These are phyloP conservation scores for Suhomyces sp. DNA, from an alignment of 805 yeast genomes.

Conservation along the genomic window DNA sequence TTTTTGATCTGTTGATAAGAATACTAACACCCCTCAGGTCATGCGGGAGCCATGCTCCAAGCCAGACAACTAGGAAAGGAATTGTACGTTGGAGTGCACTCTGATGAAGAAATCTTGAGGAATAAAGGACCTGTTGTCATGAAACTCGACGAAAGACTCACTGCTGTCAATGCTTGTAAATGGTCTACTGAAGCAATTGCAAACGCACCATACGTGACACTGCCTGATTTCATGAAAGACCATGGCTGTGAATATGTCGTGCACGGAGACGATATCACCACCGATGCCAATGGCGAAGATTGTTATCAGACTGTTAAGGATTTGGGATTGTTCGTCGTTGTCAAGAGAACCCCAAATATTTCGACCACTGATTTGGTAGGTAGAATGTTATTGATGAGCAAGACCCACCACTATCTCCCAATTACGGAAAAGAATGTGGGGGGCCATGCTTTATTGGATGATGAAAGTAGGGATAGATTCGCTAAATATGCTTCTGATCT, in stretches of 20 bases:
- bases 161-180: constrained; percentile 86
- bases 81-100: constrained; percentile 84
- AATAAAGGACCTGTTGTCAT: constrained; percentile 96
- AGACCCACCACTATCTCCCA: constrained; percentile 52
- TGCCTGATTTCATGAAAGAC: constrained; percentile 71
- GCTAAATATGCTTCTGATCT: constrained; percentile 58
- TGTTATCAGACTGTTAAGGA: constrained; percentile 85
- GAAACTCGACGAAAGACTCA: constrained; percentile 72
- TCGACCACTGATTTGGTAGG: constrained; percentile 94
- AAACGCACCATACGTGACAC: constrained; percentile 92
- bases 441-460: constrained; percentile 26
- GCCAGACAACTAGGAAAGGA: constrained; percentile 81
- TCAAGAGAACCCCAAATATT: constrained; percentile 89
- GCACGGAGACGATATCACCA: constrained; percentile 97
- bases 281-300: constrained; percentile 94
- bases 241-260: constrained; percentile 87
- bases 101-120: constrained; percentile 76
- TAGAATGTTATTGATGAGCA: constrained; percentile 68
- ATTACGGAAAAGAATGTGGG: constrained; percentile 24
- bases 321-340: constrained; percentile 83
- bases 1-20: neutral
- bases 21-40: constrained; percentile 37
- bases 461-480: constrained; percentile 44
- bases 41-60: constrained; percentile 94
- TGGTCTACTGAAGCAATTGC: constrained; percentile 78